phyloP scores from a whole-genome alignment of 768 basidiomycete genomes.

The Auricularia auricula-judae region DNA sequence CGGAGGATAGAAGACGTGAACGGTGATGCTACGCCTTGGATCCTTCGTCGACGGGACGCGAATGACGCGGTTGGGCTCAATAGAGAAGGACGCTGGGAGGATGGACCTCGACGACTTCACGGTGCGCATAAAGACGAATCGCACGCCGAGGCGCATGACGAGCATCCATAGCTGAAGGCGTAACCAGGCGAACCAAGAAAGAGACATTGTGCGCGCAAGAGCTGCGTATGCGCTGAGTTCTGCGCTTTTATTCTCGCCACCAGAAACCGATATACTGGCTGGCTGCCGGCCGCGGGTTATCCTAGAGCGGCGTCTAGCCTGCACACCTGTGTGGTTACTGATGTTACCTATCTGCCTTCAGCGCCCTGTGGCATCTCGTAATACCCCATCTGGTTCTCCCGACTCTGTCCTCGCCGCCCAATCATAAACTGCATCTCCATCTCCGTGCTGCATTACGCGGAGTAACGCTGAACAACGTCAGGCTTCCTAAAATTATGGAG shows the following conservation, averaged over 20 bases:
- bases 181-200: not conserved
- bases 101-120: not conserved
- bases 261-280: no score
- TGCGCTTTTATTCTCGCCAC: no score
- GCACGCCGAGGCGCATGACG: not conserved
- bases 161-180: not conserved
- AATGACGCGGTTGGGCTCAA: not conserved
- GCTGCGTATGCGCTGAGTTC: no score
- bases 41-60: not conserved
- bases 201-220: not conserved
- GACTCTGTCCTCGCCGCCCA: not conserved
- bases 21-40: constrained; percentile 2
- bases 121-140: not conserved
- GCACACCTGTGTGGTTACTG: not conserved
- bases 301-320: not conserved
- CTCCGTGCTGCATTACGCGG: not conserved
- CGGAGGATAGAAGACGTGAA: constrained; percentile 7
- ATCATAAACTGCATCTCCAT: not conserved
- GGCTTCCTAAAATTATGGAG: no score
- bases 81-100: not conserved
- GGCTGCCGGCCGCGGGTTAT: not conserved
- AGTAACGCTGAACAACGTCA: not conserved
- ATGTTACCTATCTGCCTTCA: not conserved
- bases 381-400: not conserved
- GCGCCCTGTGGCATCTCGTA: not conserved